Conservation (phyloP, 352 stramenopile genomes). For the Phytophthora ramorum region DNA sequence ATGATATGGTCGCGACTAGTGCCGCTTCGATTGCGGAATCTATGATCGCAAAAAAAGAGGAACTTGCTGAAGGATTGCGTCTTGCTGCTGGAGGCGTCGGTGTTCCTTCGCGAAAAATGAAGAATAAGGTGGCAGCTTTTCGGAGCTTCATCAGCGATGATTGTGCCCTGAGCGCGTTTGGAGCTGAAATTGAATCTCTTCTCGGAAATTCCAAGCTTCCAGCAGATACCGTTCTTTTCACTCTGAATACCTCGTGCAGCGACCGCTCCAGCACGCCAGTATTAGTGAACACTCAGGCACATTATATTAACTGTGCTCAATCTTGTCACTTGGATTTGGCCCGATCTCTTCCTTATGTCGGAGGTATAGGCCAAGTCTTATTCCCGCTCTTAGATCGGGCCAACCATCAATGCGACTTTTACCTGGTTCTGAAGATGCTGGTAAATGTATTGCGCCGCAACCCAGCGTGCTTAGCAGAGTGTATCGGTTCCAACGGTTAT, state of each 20-base stretch:
- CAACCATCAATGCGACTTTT: conserved; percentile 54
- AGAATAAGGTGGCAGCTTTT: conserved; percentile 50
- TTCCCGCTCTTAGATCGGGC: conserved; percentile 69
- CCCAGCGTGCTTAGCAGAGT: conserved; percentile 64
- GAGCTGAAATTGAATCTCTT: conserved; percentile 63
- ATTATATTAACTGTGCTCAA: conserved; percentile 62
- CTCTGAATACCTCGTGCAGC: conserved; percentile 62
- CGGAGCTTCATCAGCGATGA: conserved; percentile 63
- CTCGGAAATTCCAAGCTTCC: conserved; percentile 66
- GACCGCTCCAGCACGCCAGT: conserved; percentile 31
- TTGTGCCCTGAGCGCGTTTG: conserved; percentile 68
- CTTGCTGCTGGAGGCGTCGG: conserved; percentile 22
- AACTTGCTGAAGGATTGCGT: conserved; percentile 42
- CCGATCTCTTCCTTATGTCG: conserved; percentile 65
- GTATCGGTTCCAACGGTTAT: conserved; percentile 66
- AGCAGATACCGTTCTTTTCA: conserved; percentile 65
- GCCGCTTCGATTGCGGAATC: conserved; percentile 35
- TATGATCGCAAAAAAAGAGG: conserved; percentile 51
- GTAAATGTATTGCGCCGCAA: conserved; percentile 60
- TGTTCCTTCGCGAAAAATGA: conserved; percentile 38
- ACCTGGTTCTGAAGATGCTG: conserved; percentile 54
- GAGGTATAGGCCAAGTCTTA: conserved; percentile 62
- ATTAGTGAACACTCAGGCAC: conserved; percentile 44
- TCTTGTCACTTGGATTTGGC: conserved; percentile 60
- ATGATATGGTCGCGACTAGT: conserved; percentile 19